These are phyloP conservation scores for Claviceps sp. DNA, from an alignment of 2,329 filamentous ascomycete species.

Conservation along the genomic window DNA sequence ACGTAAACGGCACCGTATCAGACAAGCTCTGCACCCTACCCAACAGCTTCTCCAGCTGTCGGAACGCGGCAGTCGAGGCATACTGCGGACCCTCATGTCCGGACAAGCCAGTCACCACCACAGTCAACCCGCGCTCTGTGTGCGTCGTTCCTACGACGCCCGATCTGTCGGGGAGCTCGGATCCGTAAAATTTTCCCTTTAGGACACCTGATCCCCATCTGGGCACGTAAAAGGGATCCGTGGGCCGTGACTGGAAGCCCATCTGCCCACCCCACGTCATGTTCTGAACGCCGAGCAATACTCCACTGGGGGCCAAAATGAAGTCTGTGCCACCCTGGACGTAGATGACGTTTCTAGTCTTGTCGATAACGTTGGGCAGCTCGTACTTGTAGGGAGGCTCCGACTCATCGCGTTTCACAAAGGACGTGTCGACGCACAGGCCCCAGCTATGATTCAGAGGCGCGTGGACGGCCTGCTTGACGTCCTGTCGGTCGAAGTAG, in stretches of 20 bases:
- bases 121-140: conserved; percentile 65
- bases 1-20: conserved; percentile 23
- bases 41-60: conserved; percentile 63
- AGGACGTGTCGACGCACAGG: conserved; percentile 6
- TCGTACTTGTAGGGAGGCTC: conserved; percentile 39
- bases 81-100: conserved; percentile 62
- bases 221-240: conserved; percentile 55
- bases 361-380: conserved; percentile 59
- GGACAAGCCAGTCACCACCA: conserved; percentile 45
- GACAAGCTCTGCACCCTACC: conserved; percentile 49
- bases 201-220: conserved; percentile 20
- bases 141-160: conserved; percentile 58
- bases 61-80: conserved; percentile 51
- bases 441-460: conserved; percentile 24
- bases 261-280: conserved; percentile 65
- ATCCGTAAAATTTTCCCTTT: conserved; percentile 29
- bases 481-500: conserved; percentile 59
- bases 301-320: conserved; percentile 54
- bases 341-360: conserved; percentile 59
- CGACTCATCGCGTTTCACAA: conserved; percentile 12
- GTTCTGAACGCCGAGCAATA: conserved; percentile 61
- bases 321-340: conserved; percentile 59
- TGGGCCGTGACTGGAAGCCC: conserved; percentile 51
- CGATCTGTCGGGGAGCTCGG: conserved; percentile 38
- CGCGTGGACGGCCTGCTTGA: conserved; percentile 56